Percentiles rank a stretch among this genome's conserved stretches.
Evolutionary conservation across 306 rosid species (phyloP).

Genomic region (Dicorynia guianensis): DNA sequence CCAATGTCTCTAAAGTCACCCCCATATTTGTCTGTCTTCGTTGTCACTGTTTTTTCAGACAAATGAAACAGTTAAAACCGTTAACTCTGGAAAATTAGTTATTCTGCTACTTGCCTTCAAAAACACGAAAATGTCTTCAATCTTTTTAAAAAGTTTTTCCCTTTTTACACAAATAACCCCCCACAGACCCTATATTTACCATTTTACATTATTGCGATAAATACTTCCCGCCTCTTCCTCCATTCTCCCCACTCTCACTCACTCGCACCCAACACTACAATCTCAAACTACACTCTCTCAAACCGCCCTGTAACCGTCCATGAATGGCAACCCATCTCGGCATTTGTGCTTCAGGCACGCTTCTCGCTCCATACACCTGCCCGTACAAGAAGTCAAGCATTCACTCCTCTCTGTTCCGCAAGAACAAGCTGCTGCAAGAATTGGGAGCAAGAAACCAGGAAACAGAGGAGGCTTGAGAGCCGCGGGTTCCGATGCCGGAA

Average conservation of each 20-base stretch:
- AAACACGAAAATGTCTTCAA: conserved; percentile 31
- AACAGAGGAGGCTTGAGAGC: conserved; percentile 36
- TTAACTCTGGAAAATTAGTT: not conserved
- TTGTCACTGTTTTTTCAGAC: not conserved
- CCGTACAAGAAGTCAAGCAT: conserved; percentile 2
- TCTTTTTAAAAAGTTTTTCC: not conserved
- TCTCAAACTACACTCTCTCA: not conserved
- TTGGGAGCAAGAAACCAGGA: not conserved
- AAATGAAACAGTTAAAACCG: not conserved
- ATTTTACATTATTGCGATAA: not conserved
- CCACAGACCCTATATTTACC: not conserved
- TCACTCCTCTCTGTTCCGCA: conserved; percentile 4
- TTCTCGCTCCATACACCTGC: conserved; percentile 29
- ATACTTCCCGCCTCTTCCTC: conserved; percentile 7
- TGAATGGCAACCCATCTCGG: conserved; percentile 63
- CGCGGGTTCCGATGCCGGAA: conserved; percentile 44
- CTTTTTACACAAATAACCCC: not conserved
- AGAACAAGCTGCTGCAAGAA: not conserved
- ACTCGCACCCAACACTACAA: not conserved
- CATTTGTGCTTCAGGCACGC: conserved; percentile 35
- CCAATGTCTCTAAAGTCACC: too few species aligned
- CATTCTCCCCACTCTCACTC: not conserved
- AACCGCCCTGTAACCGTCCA: not conserved
- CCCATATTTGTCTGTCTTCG: too few species aligned
- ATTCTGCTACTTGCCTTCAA: conserved; percentile 1